Conservation (phyloP, 179 eudicot genomes). For the Carnegiea gigantea region DNA sequence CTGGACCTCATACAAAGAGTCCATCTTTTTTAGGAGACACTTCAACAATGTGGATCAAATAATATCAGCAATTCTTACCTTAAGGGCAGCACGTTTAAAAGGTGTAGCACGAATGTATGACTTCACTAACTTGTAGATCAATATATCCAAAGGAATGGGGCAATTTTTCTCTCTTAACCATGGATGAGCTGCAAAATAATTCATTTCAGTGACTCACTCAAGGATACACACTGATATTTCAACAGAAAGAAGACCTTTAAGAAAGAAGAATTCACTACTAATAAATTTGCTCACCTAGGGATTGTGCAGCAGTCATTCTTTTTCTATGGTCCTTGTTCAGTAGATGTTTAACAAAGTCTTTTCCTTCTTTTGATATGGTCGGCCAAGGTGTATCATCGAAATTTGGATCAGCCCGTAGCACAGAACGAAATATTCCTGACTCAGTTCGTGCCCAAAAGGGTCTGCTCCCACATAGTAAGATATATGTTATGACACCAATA, state of each 20-base stretch:
- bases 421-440: constrained; percentile 95
- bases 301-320: constrained; percentile 94
- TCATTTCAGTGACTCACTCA: constrained; percentile 11
- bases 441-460: constrained; percentile 98
- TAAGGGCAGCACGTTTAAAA: constrained; percentile 76
- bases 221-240: neutral
- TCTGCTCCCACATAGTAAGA: constrained; percentile 90
- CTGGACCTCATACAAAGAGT: no score
- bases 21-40: no score
- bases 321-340: constrained; percentile 90
- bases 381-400: constrained; percentile 93
- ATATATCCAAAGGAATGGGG: constrained; percentile 65
- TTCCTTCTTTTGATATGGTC: constrained; percentile 68
- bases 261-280: neutral
- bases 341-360: constrained; percentile 81
- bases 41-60: no score
- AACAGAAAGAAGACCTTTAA: neutral
- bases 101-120: constrained; percentile 66
- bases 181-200: constrained; percentile 75
- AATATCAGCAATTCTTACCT: constrained; percentile 37
- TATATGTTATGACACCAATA: constrained; percentile 90
- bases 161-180: constrained; percentile 70
- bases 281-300: constrained; percentile 56
- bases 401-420: constrained; percentile 86
- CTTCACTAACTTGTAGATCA: constrained; percentile 66